A percentile compares a stretch with the other conserved stretches of the same genome.
phyloP scores from a whole-genome alignment of 305 asterid genomes.

The Fraxinus albicans region DNA sequence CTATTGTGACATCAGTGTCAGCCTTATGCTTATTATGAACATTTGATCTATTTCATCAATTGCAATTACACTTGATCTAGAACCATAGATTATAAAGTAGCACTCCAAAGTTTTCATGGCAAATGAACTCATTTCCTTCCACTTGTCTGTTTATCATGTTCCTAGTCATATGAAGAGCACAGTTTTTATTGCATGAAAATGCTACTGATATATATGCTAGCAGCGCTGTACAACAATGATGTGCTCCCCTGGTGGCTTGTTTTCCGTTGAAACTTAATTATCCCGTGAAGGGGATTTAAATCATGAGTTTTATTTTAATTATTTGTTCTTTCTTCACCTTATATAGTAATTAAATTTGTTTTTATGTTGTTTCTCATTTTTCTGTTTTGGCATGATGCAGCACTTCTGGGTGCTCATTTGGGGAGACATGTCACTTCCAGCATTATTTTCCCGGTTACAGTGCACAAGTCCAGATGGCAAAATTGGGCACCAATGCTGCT shows the following conservation, averaged over 20 bases:
- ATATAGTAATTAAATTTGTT: background rate
- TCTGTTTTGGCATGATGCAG: slow-evolving; percentile 29
- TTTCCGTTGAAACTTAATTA: background rate
- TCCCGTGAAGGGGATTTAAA: background rate
- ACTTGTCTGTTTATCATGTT: background rate
- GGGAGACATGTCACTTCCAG: slow-evolving; percentile 47
- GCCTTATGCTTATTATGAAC: background rate
- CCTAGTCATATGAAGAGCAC: background rate
- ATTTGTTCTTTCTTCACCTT: background rate
- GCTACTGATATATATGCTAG: background rate
- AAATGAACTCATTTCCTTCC: background rate
- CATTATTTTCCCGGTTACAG: slow-evolving; percentile 55
- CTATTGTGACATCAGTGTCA: background rate
- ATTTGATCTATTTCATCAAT: background rate
- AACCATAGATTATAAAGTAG: background rate
- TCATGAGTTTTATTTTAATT: background rate
- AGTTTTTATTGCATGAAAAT: slow-evolving; percentile 1
- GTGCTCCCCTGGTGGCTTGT: background rate
- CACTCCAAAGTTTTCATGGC: background rate
- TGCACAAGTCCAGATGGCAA: slow-evolving; percentile 52
- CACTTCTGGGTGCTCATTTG: slow-evolving; percentile 54
- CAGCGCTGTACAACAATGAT: background rate
- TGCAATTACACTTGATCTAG: background rate
- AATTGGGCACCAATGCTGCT: slow-evolving; percentile 28
- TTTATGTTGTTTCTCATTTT: slow-evolving; percentile 16